Evolutionary conservation across 2,329 filamentous ascomycete species (phyloP).

Genomic region (Emmonsiellopsis sp.): DNA sequence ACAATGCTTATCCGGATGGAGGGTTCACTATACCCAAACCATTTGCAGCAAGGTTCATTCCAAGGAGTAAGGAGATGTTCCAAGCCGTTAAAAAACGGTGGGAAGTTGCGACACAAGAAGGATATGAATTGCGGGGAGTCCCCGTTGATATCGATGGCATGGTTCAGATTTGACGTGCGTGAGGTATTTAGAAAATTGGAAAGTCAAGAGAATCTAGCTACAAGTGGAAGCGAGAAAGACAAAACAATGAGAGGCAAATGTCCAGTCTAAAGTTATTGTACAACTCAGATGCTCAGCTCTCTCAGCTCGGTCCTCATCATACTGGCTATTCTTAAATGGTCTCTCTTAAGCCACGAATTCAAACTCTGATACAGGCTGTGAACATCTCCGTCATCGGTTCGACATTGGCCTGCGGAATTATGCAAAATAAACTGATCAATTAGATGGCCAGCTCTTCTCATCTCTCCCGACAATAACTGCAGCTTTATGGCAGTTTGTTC

Average conservation of each 20-base stretch:
- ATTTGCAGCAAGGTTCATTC: conserved; percentile 19
- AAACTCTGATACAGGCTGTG: conserved; percentile 15
- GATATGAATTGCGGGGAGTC: conserved; percentile 23
- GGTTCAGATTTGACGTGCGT: neutral
- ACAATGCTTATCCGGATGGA: conserved; percentile 25
- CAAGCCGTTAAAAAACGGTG: conserved; percentile 20
- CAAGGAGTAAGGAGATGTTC: conserved; percentile 17
- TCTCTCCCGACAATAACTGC: conserved; percentile 17
- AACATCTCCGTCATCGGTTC: neutral
- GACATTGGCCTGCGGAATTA: neutral
- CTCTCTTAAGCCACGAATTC: conserved; percentile 14
- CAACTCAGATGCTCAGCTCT: conserved; percentile 5
- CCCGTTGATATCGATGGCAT: conserved; percentile 23
- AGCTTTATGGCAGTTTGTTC: conserved; percentile 16
- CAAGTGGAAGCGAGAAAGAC: too few species aligned
- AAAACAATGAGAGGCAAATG: too few species aligned
- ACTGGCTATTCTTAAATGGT: conserved; percentile 14
- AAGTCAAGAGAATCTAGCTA: too few species aligned
- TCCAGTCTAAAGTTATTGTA: too few species aligned
- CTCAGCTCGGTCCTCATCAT: conserved; percentile 13
- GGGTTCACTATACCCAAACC: conserved; percentile 25
- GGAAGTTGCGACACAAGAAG: conserved; percentile 19
- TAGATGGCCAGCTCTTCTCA: conserved; percentile 11
- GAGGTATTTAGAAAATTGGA: too few species aligned
- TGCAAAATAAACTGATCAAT: conserved; percentile 15